phyloP scores from a whole-genome alignment of 495 filamentous ascomycete genomes.

The Tuber melanosporum region DNA sequence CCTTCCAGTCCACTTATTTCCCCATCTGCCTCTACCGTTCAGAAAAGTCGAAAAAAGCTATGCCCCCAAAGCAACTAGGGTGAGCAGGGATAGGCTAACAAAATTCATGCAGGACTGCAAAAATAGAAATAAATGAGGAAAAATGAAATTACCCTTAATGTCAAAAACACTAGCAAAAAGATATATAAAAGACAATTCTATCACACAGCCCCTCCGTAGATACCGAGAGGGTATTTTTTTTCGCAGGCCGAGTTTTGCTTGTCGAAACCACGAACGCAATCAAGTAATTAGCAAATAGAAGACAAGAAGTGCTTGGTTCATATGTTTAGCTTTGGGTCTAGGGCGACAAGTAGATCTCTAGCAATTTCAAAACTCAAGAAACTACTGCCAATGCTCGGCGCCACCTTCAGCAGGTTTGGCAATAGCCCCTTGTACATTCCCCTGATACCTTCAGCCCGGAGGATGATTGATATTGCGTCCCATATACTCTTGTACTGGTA shows the following conservation, averaged over 20 bases:
- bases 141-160: neutral
- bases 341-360: slow-evolving; percentile 57
- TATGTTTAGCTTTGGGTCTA: slow-evolving; percentile 3
- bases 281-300: neutral
- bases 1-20: neutral
- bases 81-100: neutral
- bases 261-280: neutral
- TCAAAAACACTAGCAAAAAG: neutral
- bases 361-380: slow-evolving; percentile 96
- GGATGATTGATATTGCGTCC: slow-evolving; percentile 75
- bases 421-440: slow-evolving; percentile 90
- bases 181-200: neutral
- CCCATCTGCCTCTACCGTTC: neutral
- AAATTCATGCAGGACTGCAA: neutral
- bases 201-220: neutral
- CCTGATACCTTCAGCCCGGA: slow-evolving; percentile 65
- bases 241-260: neutral
- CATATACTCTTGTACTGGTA: slow-evolving; percentile 84
- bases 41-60: neutral
- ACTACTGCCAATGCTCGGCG: slow-evolving; percentile 95
- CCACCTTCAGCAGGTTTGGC: slow-evolving; percentile 92
- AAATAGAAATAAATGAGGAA: neutral
- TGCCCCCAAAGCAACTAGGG: neutral
- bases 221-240: neutral
- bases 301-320: neutral